Percentiles rank a stretch among this genome's conserved stretches.
phyloP scores from a whole-genome alignment of 108 stramenopile genomes.

The Cylindrotheca closterium region DNA sequence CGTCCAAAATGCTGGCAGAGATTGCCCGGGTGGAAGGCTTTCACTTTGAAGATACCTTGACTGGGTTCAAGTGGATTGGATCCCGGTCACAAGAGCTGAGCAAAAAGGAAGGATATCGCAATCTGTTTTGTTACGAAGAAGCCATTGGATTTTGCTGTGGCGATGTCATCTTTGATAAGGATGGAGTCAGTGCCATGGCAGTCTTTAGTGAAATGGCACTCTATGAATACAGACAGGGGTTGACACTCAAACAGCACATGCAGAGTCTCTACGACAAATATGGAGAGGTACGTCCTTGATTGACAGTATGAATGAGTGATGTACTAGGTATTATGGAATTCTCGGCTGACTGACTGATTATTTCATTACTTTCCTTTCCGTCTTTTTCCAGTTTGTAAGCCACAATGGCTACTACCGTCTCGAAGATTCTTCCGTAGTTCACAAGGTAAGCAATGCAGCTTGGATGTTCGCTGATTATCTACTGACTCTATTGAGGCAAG shows the following conservation, averaged over 20 bases:
- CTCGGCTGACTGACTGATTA: too few species aligned
- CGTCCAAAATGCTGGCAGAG: conserved; percentile 87
- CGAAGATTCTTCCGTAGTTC: conserved; percentile 71
- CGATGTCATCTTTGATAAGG: conserved; percentile 92
- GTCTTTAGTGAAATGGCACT: conserved; percentile 86
- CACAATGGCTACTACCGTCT: conserved; percentile 82
- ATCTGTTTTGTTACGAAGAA: conserved; percentile 95
- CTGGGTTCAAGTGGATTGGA: conserved; percentile 98
- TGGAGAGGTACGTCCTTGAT: conserved; percentile 83
- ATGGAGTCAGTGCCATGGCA: conserved; percentile 79
- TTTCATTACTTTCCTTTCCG: background rate
- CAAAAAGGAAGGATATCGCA: conserved; percentile 62
- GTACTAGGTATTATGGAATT: background rate
- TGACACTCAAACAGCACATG: conserved; percentile 65
- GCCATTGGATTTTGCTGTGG: conserved; percentile 95
- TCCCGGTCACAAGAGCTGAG: conserved; percentile 57
- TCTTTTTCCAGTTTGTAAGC: conserved; percentile 14
- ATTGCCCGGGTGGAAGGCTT: conserved; percentile 90
- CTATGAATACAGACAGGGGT: conserved; percentile 53
- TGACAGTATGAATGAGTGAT: conserved; percentile 64
- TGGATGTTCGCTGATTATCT: too few species aligned
- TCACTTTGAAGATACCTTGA: conserved; percentile 91
- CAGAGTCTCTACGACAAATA: conserved; percentile 82
- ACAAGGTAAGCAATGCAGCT: too few species aligned
- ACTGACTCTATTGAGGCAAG: too few species aligned